Conservation (phyloP, 225 moss, liverwort and hornwort species). For the Pseudisothecium myosuroides region DNA sequence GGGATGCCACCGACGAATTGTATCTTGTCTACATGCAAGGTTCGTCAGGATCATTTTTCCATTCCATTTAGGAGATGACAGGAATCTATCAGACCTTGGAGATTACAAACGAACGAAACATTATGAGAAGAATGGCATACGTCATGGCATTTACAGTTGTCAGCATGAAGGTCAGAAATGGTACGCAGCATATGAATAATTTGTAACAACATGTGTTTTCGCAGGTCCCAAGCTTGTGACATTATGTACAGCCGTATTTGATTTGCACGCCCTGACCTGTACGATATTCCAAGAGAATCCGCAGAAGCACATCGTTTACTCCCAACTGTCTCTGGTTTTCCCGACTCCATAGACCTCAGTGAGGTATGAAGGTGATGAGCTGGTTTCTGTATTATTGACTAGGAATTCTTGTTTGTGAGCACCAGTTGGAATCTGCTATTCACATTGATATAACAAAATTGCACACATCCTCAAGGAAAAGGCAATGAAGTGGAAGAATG, state of each 20-base stretch:
- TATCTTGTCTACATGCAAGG: constrained; percentile 83
- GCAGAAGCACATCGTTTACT: constrained; percentile 8
- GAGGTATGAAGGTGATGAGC: not conserved
- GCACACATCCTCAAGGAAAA: not conserved
- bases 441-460: not conserved
- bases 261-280: constrained; percentile 29
- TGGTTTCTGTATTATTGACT: not conserved
- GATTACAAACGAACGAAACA: not conserved
- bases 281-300: constrained; percentile 41
- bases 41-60: not conserved
- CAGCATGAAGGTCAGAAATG: not conserved
- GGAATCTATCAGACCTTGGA: not conserved
- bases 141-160: not conserved
- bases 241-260: constrained; percentile 44
- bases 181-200: not conserved
- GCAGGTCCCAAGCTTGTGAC: constrained; percentile 57
- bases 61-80: not conserved
- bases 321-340: constrained; percentile 1
- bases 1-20: constrained; percentile 32
- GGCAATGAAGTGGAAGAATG: not conserved
- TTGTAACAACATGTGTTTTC: not conserved
- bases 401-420: not conserved
- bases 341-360: not conserved
- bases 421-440: not conserved
- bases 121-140: not conserved